Conservation (phyloP, 345 rosid genomes). For the Populus pruinosa region DNA sequence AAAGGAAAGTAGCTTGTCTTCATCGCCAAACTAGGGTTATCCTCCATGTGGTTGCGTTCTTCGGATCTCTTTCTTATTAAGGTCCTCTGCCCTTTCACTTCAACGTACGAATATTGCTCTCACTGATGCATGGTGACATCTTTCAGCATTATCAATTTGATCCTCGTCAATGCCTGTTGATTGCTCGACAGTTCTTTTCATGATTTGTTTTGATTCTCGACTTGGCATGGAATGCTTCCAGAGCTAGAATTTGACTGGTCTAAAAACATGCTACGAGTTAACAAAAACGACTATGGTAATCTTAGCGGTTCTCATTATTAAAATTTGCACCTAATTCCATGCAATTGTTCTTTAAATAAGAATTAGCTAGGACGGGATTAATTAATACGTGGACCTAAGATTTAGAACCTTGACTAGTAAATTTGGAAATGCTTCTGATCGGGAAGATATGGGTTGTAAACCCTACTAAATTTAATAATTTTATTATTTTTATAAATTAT, state of each 20-base stretch:
- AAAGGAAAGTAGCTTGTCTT: neutral
- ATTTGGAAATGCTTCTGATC: too few species aligned
- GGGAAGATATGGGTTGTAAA: too few species aligned
- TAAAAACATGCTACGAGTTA: neutral
- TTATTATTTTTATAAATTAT: too few species aligned
- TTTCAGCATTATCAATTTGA: neutral
- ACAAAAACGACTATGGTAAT: too few species aligned
- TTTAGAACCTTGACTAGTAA: too few species aligned
- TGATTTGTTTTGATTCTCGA: neutral
- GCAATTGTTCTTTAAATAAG: too few species aligned
- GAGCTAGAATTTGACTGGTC: neutral
- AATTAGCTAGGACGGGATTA: too few species aligned
- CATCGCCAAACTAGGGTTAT: neutral
- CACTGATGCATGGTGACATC: neutral
- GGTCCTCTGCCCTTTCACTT: conserved; percentile 14
- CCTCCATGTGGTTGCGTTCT: neutral
- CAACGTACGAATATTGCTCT: neutral
- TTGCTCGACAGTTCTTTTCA: neutral
- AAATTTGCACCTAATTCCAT: neutral
- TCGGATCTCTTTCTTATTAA: neutral
- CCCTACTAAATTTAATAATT: too few species aligned
- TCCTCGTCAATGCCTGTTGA: neutral
- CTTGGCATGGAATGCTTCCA: neutral
- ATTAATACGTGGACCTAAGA: neutral
- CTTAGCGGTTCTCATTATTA: too few species aligned